Conservation (phyloP, 225 moss, liverwort and hornwort genomes). For the Pleurozium schreberi region DNA sequence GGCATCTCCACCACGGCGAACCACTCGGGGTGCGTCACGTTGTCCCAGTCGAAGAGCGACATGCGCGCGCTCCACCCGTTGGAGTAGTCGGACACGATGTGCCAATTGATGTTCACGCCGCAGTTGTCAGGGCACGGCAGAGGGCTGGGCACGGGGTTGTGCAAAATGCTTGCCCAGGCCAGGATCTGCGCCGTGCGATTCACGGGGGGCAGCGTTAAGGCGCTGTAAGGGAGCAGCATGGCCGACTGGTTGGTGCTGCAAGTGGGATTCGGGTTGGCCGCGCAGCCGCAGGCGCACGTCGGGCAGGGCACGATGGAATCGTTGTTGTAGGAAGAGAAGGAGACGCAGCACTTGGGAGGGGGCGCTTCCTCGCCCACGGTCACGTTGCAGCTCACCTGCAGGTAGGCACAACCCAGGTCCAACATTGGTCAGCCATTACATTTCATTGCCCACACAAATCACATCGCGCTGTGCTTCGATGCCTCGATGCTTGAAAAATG, state of each 20-base stretch:
- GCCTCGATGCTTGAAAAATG: not conserved
- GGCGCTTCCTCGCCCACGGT: conserved; percentile 1
- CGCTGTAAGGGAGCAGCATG: conserved; percentile 60
- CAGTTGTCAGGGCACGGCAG: conserved; percentile 72
- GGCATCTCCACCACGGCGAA: conserved; percentile 42
- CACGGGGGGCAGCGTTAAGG: conserved; percentile 36
- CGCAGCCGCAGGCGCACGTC: conserved; percentile 66
- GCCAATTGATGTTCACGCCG: conserved; percentile 84
- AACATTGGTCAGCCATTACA: not conserved
- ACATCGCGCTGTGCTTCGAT: not conserved
- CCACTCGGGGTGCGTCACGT: conserved; percentile 40
- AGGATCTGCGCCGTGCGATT: conserved; percentile 48
- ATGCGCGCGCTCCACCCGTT: conserved; percentile 70
- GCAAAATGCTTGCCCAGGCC: conserved; percentile 37
- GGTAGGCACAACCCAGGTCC: not conserved
- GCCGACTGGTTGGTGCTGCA: conserved; percentile 29
- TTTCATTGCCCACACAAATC: not conserved
- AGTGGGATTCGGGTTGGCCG: not conserved
- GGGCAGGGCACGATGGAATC: conserved; percentile 72
- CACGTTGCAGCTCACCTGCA: conserved; percentile 44
- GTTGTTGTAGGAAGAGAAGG: conserved; percentile 71
- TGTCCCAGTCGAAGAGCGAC: conserved; percentile 72
- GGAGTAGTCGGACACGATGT: conserved; percentile 63
- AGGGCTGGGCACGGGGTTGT: conserved; percentile 28
- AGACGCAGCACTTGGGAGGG: conserved; percentile 68